Evolutionary conservation across 371 early-diverging fungal species (phyloP).

Genomic region (Basidiobolus heterosporus): DNA sequence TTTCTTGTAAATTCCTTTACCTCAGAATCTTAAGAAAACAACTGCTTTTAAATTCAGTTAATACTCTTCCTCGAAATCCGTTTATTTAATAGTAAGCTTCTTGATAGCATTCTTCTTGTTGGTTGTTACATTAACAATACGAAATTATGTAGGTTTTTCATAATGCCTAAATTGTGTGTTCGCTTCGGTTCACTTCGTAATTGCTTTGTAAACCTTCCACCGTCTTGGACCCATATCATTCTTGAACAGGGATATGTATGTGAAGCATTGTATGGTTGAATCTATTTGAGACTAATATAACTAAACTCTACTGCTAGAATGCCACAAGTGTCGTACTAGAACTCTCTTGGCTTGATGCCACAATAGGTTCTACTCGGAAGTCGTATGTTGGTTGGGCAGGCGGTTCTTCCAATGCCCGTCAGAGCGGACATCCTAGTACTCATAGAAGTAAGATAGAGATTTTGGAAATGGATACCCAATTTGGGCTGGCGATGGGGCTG

Average conservation of each 20-base stretch:
- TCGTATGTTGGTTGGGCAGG: slow-evolving; percentile 53
- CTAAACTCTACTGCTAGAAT: neutral
- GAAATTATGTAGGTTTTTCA: too few relatives aligned
- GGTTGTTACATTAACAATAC: too few relatives aligned
- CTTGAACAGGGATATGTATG: slow-evolving; percentile 43
- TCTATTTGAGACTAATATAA: neutral
- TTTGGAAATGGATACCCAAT: slow-evolving; percentile 57
- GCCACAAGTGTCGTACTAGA: slow-evolving; percentile 36
- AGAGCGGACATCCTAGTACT: slow-evolving; percentile 20
- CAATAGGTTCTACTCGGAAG: slow-evolving; percentile 14
- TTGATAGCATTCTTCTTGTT: too few relatives aligned
- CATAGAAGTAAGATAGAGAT: slow-evolving; percentile 26
- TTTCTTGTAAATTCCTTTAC: too few relatives aligned
- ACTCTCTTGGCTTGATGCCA: slow-evolving; percentile 24
- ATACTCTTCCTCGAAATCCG: too few relatives aligned
- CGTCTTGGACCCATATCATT: slow-evolving; percentile 39
- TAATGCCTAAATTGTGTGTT: too few relatives aligned
- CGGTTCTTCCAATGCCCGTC: slow-evolving; percentile 19
- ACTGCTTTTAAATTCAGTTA: too few relatives aligned
- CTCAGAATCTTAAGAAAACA: too few relatives aligned
- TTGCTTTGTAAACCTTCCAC: slow-evolving; percentile 46
- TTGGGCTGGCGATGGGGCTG: slow-evolving; percentile 43
- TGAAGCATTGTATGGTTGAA: neutral
- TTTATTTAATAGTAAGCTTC: too few relatives aligned
- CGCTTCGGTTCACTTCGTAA: slow-evolving; percentile 18